Base-by-base conservation (phyloP, 768 basidiomycete species). In the Lactarius vividus region DNA sequence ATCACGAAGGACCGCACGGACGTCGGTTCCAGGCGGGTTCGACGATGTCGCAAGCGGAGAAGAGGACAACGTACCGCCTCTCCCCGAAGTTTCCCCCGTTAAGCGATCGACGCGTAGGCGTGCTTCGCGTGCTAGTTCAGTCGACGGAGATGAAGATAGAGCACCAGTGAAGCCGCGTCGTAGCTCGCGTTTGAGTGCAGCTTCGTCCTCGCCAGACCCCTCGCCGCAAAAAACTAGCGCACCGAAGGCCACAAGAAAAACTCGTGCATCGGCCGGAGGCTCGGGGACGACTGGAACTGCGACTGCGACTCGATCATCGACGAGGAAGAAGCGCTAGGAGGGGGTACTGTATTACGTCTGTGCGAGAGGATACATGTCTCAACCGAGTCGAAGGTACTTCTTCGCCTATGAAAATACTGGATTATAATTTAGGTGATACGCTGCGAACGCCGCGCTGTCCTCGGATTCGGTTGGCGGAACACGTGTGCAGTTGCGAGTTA, bases 201-300 rank as follows among this genome's bases (percentile, higher is more conserved):
- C 69, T 4, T 70, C 69, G n/a, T 69, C 68, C 49, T 70, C 69
- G 0, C 59, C 64, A 0, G 68, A 70, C 26, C 67, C 61, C 10
- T 69, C 69, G 20, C 69, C 69, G 35, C 67, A 54, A 31, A 70
- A 70, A 52, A 61, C 10, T 2, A 58, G 60, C 28, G 64, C 67
- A 4, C 57, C 63, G 20, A 61, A 63, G 61, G 52, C 57, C 37
- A 64, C 31, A 33, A 60, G 62, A 15, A 64, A 60, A 40, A 67
- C 57, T 11, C 64, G 64, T 13, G 53, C 39, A 31, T 37, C 61
- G 3, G 61, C 57, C 3, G 66, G 66, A 5, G 52, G 52, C 11
- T 73, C 74, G 29, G 71, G 64, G 37, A 63, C 71, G 39, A 67
- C 76, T 42, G 69, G 63, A n/a, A 42, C 56, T 6, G 57, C 39